A percentile compares a stretch with the other conserved stretches of the same genome.
Conservation (phyloP, 2,329 filamentous ascomycete genomes). For the Alternaria solani region DNA sequence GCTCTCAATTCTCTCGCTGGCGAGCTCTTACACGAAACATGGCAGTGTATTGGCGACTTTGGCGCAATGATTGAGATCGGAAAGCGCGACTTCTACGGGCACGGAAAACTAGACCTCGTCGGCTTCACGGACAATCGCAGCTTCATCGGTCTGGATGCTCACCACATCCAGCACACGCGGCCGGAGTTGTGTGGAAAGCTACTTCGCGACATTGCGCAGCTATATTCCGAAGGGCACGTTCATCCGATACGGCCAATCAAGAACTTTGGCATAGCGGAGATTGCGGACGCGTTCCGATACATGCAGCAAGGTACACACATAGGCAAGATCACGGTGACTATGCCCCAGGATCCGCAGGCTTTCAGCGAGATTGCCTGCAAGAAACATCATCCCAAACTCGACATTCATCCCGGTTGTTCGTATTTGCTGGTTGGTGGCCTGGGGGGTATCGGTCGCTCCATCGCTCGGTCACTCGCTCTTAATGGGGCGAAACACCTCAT, state of each 20-base stretch:
- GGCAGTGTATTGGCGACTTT: constrained; percentile 54
- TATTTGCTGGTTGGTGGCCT: constrained; percentile 30
- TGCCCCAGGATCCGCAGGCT: not conserved
- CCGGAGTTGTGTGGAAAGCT: not conserved
- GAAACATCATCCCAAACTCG: not conserved
- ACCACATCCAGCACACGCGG: not conserved
- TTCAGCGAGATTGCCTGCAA: not conserved
- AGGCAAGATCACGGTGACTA: constrained; percentile 9
- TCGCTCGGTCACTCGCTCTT: constrained; percentile 22
- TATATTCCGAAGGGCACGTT: not conserved
- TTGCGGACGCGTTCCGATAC: constrained; percentile 18
- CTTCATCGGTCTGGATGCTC: not conserved
- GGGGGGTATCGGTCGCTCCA: constrained; percentile 27
- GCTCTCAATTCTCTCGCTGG: constrained; percentile 34
- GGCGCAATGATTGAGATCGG: constrained; percentile 24
- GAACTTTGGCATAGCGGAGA: not conserved
- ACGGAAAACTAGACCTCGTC: not conserved
- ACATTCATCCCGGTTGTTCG: not conserved
- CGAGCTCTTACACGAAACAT: constrained; percentile 46
- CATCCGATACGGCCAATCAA: not conserved
- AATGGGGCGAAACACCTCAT: constrained; percentile 24
- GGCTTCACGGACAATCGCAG: not conserved
- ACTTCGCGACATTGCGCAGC: not conserved
- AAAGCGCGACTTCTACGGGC: not conserved
- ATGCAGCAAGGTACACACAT: constrained; percentile 21